phyloP scores from a whole-genome alignment of 108 stramenopile species.

The Hondaea fermentalgiana region DNA sequence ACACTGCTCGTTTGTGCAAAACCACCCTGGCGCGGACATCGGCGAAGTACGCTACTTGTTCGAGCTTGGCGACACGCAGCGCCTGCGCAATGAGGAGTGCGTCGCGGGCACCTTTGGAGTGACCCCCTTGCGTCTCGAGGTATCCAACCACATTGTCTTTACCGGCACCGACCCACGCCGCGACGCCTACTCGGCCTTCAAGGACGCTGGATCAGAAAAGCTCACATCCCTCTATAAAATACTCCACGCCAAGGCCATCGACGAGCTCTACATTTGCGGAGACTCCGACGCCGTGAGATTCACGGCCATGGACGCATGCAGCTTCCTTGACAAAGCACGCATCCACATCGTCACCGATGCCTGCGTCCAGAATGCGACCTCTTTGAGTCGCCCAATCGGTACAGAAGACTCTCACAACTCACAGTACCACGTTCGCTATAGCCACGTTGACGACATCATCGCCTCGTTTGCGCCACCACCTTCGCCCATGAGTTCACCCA shows the following conservation, averaged over 20 bases:
- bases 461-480: too few relatives aligned
- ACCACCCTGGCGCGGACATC: slow-evolving; percentile 16
- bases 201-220: background rate
- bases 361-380: background rate
- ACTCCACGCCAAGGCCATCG: background rate
- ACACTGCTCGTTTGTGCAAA: background rate
- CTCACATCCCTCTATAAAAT: background rate
- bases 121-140: background rate
- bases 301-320: slow-evolving; percentile 2
- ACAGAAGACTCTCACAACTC: background rate
- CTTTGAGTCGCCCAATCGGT: background rate
- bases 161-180: slow-evolving; percentile 16
- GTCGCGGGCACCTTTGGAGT: slow-evolving; percentile 10
- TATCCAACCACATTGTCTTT: background rate
- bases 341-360: background rate
- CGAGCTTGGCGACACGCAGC: slow-evolving; percentile 5
- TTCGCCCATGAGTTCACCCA: too few relatives aligned
- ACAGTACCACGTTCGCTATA: background rate
- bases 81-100: slow-evolving; percentile 24
- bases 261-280: background rate
- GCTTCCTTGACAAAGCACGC: background rate
- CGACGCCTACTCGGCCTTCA: slow-evolving; percentile 18
- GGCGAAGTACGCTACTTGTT: background rate
- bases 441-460: too few relatives aligned
- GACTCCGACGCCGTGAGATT: background rate